Evolutionary conservation across 208 protist genomes (phyloP).

Genomic region (Acanthamoeba lenticulata): DNA sequence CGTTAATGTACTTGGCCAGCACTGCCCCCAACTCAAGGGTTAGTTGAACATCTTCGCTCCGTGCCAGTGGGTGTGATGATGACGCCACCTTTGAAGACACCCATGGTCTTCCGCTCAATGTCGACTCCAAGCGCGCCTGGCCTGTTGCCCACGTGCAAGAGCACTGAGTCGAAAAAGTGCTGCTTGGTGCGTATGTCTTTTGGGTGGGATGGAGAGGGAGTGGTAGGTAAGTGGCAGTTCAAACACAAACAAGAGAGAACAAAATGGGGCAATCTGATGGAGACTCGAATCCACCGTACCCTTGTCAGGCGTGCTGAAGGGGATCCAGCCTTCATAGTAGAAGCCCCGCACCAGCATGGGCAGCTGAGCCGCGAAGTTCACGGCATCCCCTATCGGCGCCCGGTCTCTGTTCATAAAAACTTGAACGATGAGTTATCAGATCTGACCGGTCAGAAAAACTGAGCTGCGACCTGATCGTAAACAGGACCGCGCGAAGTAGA

Average conservation of each 20-base stretch:
- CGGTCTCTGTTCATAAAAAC: not conserved
- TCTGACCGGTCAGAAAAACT: not conserved
- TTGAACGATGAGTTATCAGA: not conserved
- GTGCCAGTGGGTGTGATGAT: not conserved
- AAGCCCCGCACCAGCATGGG: conserved; percentile 32
- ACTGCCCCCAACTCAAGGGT: not conserved
- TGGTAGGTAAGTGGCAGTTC: too few relatives aligned
- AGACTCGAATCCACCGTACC: too few relatives aligned
- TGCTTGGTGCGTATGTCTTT: not conserved
- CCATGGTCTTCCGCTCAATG: conserved; percentile 28
- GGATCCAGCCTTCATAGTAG: conserved; percentile 55
- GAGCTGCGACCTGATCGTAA: not conserved
- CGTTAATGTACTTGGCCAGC: not conserved
- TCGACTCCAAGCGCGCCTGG: not conserved
- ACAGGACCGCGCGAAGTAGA: conserved; percentile 19
- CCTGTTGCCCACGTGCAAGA: not conserved
- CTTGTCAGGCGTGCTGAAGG: not conserved
- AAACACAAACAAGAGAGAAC: too few relatives aligned
- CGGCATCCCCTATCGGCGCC: not conserved
- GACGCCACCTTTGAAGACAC: not conserved
- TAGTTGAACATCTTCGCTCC: not conserved
- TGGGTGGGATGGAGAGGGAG: too few relatives aligned
- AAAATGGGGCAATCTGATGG: too few relatives aligned
- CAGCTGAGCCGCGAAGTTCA: conserved; percentile 49
- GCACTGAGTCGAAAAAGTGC: not conserved